These are phyloP conservation scores for Alternaria panax DNA, from an alignment of 2,329 filamentous ascomycete genomes.

Conservation along the genomic window DNA sequence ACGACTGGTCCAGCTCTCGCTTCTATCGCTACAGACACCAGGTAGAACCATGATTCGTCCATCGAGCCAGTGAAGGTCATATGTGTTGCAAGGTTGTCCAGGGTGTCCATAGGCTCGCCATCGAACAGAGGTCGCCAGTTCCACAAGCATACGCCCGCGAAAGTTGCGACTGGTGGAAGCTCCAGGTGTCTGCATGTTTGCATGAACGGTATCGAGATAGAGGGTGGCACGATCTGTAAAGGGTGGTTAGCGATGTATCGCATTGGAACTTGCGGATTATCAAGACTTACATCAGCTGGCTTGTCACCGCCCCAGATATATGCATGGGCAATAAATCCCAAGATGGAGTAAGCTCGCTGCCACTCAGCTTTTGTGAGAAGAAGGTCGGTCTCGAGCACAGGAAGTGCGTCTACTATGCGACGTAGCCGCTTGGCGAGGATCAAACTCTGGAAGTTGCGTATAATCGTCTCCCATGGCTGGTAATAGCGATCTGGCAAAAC, in stretches of 20 bases:
- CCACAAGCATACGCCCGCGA: conserved; percentile 91
- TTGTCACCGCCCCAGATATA: conserved; percentile 88
- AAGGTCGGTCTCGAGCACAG: conserved; percentile 81
- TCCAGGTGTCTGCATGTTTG: conserved; percentile 79
- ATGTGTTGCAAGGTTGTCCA: conserved; percentile 88
- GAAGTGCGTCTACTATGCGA: conserved; percentile 78
- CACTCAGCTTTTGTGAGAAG: conserved; percentile 88
- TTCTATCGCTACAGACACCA: conserved; percentile 95
- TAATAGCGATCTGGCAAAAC: conserved; percentile 89
- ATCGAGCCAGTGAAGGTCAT: conserved; percentile 91
- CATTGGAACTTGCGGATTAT: not conserved
- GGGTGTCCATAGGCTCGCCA: conserved; percentile 78
- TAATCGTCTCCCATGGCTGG: conserved; percentile 89
- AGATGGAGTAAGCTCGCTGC: conserved; percentile 82
- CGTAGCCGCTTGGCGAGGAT: conserved; percentile 85
- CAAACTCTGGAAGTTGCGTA: conserved; percentile 83
- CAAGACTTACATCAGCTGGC: conserved; percentile 69
- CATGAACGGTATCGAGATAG: conserved; percentile 84
- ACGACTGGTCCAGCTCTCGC: conserved; percentile 87
- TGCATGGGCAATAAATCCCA: conserved; percentile 81
- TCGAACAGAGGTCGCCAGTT: conserved; percentile 94
- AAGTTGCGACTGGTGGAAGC: conserved; percentile 90
- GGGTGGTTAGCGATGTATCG: conserved; percentile 25
- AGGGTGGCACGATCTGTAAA: conserved; percentile 70
- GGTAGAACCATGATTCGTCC: conserved; percentile 98